phyloP scores from a whole-genome alignment of 345 rosid species.

The Citrus sp. region DNA sequence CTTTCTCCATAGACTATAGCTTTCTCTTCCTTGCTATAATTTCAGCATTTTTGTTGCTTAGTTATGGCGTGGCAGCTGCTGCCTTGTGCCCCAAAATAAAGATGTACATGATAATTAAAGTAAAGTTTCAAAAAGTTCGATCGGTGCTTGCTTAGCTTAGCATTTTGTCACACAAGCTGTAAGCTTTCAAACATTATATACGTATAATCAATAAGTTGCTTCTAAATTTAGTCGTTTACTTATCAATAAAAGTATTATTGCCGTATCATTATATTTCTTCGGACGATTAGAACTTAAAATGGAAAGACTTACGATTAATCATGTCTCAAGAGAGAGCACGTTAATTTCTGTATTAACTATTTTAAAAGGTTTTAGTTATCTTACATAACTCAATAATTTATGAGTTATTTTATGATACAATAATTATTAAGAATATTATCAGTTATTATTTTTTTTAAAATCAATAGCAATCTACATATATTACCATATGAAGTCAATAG shows the following conservation, averaged over 20 bases:
- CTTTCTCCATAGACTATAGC: no score
- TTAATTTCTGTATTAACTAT: no score
- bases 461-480: no score
- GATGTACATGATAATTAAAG: neutral
- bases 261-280: neutral
- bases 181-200: neutral
- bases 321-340: no score
- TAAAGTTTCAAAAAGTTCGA: neutral
- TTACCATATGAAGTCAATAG: no score
- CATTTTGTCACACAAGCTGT: neutral
- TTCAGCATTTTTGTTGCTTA: neutral
- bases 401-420: no score
- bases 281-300: neutral
- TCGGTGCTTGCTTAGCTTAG: neutral
- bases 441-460: no score
- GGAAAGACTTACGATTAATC: no score
- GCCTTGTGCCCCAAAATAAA: neutral
- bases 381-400: no score
- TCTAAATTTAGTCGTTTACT: neutral
- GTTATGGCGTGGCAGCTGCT: neutral
- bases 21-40: neutral
- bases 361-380: no score
- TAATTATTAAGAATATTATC: no score
- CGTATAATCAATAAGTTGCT: neutral
- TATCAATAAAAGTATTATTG: no score